Evolutionary conservation across 352 stramenopile species (phyloP).

Genomic region (Pythium brachiatum): DNA sequence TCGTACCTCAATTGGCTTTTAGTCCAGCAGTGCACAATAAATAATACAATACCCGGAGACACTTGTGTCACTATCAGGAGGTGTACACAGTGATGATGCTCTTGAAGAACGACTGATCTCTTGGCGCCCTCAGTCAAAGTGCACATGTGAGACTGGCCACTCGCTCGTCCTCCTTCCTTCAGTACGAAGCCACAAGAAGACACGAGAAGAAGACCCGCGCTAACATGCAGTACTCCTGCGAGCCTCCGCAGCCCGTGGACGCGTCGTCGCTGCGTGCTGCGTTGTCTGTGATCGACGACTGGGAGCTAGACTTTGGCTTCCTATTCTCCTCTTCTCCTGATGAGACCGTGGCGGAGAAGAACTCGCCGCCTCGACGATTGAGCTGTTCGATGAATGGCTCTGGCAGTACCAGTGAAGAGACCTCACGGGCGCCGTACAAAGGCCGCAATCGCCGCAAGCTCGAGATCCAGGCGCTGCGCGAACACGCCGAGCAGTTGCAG

Average conservation of each 20-base stretch:
- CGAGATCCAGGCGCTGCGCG: constrained; percentile 14
- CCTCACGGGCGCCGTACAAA: constrained; percentile 2
- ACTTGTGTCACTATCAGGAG: too few relatives aligned
- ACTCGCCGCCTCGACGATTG: background rate
- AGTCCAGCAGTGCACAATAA: too few relatives aligned
- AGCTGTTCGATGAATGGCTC: background rate
- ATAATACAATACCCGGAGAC: too few relatives aligned
- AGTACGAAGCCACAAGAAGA: background rate
- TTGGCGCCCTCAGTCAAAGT: too few relatives aligned
- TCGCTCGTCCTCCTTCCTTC: background rate
- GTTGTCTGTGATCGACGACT: constrained; percentile 14
- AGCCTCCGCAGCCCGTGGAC: background rate
- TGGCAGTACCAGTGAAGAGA: too few relatives aligned
- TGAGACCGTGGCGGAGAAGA: background rate
- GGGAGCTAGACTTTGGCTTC: constrained; percentile 11
- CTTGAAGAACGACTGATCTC: background rate
- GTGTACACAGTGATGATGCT: background rate
- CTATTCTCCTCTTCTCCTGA: background rate
- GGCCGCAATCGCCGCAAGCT: constrained; percentile 14
- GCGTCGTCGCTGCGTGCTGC: constrained; percentile 11
- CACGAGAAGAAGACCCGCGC: too few relatives aligned
- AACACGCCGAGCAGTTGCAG: background rate
- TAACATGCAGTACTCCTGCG: background rate
- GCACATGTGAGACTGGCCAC: background rate
- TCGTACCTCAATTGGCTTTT: too few relatives aligned